Evolutionary conservation across 106 monocot species (phyloP).

Genomic region (Gastrodia elata): DNA sequence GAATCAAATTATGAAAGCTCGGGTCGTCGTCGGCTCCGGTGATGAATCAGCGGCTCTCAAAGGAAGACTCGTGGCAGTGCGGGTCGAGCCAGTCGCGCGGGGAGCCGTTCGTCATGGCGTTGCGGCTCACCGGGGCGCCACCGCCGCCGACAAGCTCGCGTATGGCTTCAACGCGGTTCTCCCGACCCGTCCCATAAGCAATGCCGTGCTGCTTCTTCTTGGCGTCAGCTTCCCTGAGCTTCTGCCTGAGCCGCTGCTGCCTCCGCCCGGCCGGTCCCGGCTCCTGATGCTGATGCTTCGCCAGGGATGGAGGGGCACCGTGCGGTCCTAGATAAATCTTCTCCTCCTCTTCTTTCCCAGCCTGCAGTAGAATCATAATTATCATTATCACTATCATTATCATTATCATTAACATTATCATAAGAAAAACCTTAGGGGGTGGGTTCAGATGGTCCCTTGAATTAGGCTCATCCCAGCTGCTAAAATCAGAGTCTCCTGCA

Average conservation of each 20-base stretch:
- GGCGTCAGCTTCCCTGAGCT: slow-evolving; percentile 62
- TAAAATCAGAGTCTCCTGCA: slow-evolving; percentile 30
- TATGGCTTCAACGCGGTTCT: slow-evolving; percentile 50
- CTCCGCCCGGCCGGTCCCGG: slow-evolving; percentile 23
- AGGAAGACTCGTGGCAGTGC: slow-evolving; percentile 71
- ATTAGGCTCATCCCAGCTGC: slow-evolving; percentile 22
- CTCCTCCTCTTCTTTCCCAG: slow-evolving; percentile 44
- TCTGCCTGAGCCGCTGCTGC: slow-evolving; percentile 51
- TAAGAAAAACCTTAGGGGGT: slow-evolving; percentile 29
- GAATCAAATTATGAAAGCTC: no score
- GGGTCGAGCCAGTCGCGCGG: slow-evolving; percentile 75
- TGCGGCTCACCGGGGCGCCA: slow-evolving; percentile 14
- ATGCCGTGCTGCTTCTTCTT: no score
- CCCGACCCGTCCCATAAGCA: slow-evolving; percentile 28
- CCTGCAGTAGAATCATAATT: no score
- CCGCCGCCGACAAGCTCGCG: slow-evolving; percentile 45
- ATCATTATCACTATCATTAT: no score
- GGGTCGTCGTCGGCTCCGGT: no score
- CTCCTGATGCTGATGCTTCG: slow-evolving; percentile 53
- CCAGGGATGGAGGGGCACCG: slow-evolving; percentile 55
- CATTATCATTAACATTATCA: no score
- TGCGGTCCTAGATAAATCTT: slow-evolving; percentile 86
- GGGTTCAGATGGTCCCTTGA: slow-evolving; percentile 34
- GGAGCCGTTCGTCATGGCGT: slow-evolving; percentile 25
- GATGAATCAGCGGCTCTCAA: no score